Evolutionary conservation across 345 rosid species (phyloP).

Genomic region (Erysimum cheiranthoides): DNA sequence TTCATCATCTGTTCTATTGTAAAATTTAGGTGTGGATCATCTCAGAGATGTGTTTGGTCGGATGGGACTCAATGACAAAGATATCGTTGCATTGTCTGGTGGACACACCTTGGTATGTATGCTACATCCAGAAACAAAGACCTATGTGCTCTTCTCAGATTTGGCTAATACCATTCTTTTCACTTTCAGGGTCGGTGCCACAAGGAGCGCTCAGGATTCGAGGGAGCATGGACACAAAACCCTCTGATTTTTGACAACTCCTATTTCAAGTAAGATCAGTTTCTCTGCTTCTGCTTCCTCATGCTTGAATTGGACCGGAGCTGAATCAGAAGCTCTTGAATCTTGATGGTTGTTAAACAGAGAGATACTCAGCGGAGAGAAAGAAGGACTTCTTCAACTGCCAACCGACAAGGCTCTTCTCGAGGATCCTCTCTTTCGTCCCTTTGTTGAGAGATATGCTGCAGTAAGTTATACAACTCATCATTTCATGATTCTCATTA

Average conservation of each 20-base stretch:
- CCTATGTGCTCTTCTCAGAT: background rate
- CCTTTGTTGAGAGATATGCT: conserved; percentile 79
- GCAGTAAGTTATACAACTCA: conserved; percentile 51
- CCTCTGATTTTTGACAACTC: conserved; percentile 90
- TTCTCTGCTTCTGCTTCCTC: conserved; percentile 11
- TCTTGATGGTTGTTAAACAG: conserved; percentile 43
- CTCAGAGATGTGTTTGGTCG: conserved; percentile 81
- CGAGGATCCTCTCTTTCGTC: conserved; percentile 72
- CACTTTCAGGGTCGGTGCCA: conserved; percentile 82
- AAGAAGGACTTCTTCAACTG: conserved; percentile 77
- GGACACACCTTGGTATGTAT: conserved; percentile 78
- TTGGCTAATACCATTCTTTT: conserved; percentile 9
- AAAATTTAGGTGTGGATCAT: conserved; percentile 71
- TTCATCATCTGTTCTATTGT: background rate
- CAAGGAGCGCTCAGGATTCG: conserved; percentile 94
- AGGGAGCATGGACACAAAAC: conserved; percentile 87
- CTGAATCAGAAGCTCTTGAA: conserved; percentile 5
- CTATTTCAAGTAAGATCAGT: conserved; percentile 68
- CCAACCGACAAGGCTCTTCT: conserved; percentile 84
- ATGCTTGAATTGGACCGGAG: background rate
- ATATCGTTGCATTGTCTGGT: conserved; percentile 87
- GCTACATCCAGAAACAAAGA: conserved; percentile 7
- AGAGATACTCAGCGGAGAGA: conserved; percentile 80
- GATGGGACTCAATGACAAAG: conserved; percentile 88
- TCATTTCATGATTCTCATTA: background rate